Evolutionary conservation across 2,329 filamentous ascomycete species (phyloP), one percentile per base, ranked within the genome.

Genomic region (Aspergillus tamarii): DNA sequence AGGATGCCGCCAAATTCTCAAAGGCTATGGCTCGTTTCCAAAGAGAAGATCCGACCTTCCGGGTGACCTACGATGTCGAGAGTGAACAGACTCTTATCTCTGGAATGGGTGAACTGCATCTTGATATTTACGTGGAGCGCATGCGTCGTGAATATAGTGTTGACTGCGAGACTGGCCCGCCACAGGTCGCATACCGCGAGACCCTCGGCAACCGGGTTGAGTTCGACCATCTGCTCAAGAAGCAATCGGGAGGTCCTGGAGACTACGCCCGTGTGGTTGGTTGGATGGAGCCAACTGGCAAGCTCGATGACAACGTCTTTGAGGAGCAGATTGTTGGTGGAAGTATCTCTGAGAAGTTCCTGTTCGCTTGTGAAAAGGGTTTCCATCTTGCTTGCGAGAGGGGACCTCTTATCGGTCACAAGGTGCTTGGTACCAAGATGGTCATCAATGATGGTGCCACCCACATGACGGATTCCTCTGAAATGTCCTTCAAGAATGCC

Each of bases 11-110:
- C 76, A 95, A 96, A 83, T 99, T 99, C 85, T 94, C 90, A 76
- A 99, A 99, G 83, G 95, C 95, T 70, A 98, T 99, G 89, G 95
- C 94, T 78, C 92, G 95, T 71, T 99, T 99, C 87, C 94, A 97
- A 81, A 91, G 95, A 67, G 95, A 99, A 81, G 95, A 99, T 74
- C 95, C 95, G 4, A 99, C 95, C 14, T 99, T 99, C 88, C 89
- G 95, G 60, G 92, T 99, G 43, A 91, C 93, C 72, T 93, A 97
- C 72, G 95, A 99, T 75, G 81, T 88, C 19, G 95, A 99, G 82
- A 94, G 91, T 68, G 91, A 96, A 76, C 93, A 99, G 83, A 98
- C 94, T 55, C 96, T 99, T 75, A 98, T 99, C 75, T 96, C 92
- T 48, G 95, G 95, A 64, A 99, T 99, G 95, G 95, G 95, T 70